Evolutionary conservation across 2,329 filamentous ascomycete species (phyloP).

Genomic region (Fusarium abutilonis): DNA sequence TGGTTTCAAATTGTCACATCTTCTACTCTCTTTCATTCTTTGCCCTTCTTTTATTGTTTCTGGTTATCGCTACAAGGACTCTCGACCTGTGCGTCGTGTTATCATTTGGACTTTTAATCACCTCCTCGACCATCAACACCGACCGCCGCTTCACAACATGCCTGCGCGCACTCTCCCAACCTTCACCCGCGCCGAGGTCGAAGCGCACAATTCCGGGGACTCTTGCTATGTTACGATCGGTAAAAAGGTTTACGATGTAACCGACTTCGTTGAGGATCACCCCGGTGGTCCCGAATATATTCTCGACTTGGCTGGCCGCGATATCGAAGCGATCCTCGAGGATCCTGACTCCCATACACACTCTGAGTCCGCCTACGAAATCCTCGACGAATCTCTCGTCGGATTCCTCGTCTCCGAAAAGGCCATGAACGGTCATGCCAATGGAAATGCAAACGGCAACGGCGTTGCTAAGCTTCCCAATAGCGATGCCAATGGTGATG

Average conservation of each 20-base stretch:
- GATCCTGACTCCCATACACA: conserved; percentile 86
- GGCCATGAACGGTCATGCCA: conserved; percentile 49
- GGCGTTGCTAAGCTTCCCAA: conserved; percentile 43
- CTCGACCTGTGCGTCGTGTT: conserved; percentile 20
- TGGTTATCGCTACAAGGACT: conserved; percentile 19
- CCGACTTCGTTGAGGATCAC: conserved; percentile 88
- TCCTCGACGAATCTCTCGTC: conserved; percentile 86
- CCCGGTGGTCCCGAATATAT: conserved; percentile 91
- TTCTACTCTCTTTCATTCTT: conserved; percentile 14
- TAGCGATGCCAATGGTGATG: conserved; percentile 43
- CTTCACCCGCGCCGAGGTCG: conserved; percentile 82
- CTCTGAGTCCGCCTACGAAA: conserved; percentile 93
- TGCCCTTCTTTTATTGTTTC: neutral
- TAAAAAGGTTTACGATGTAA: conserved; percentile 92
- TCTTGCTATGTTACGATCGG: conserved; percentile 95
- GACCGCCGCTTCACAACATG: conserved; percentile 61
- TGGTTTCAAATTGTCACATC: conserved; percentile 13
- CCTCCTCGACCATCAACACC: conserved; percentile 15
- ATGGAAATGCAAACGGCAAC: conserved; percentile 46
- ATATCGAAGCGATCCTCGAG: conserved; percentile 82
- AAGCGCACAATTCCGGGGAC: conserved; percentile 78
- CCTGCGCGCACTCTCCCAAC: conserved; percentile 84
- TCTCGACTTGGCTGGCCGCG: conserved; percentile 88
- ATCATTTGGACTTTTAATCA: conserved; percentile 15
- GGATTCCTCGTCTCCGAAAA: conserved; percentile 78